Percentiles rank a stretch among this genome's conserved stretches.
phyloP scores from a whole-genome alignment of 1,284 basidiomycete species.

The Tilletia setariae region DNA sequence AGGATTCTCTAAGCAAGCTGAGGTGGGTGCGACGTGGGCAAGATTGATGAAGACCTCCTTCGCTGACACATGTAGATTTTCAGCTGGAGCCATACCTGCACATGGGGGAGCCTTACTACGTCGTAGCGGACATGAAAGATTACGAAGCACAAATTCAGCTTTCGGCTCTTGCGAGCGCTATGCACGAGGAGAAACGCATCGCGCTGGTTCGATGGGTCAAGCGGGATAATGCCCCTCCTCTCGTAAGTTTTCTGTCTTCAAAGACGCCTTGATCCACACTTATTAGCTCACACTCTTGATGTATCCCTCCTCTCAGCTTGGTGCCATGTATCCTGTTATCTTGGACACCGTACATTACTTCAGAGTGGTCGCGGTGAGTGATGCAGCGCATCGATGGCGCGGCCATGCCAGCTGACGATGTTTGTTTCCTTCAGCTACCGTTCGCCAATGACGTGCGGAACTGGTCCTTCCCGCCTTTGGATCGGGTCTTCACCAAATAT shows the following conservation, averaged over 20 bases:
- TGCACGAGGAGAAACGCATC: slow-evolving; percentile 66
- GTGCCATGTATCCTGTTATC: slow-evolving; percentile 37
- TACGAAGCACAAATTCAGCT: slow-evolving; percentile 75
- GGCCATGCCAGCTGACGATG: not conserved
- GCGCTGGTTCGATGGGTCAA: slow-evolving; percentile 79
- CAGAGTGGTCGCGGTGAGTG: slow-evolving; percentile 21
- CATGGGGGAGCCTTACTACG: slow-evolving; percentile 81
- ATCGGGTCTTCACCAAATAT: slow-evolving; percentile 70
- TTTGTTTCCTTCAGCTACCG: slow-evolving; percentile 66
- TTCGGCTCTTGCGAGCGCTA: slow-evolving; percentile 78
- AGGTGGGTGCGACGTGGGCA: slow-evolving; percentile 58
- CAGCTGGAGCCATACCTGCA: slow-evolving; percentile 61
- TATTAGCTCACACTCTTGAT: not conserved
- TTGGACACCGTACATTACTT: slow-evolving; percentile 36
- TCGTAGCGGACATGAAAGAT: slow-evolving; percentile 72
- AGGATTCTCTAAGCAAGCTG: slow-evolving; percentile 70
- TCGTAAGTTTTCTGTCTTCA: slow-evolving; percentile 64
- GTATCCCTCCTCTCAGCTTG: slow-evolving; percentile 24
- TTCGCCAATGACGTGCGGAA: slow-evolving; percentile 89
- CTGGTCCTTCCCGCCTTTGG: slow-evolving; percentile 79
- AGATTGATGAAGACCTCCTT: slow-evolving; percentile 1
- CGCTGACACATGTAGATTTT: slow-evolving; percentile 65
- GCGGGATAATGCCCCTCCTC: slow-evolving; percentile 71
- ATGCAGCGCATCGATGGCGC: not conserved
- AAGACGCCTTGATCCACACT: not conserved